These are phyloP conservation scores for Leishmania braziliensis DNA, from an alignment of 208 protist genomes.

Conservation along the genomic window DNA sequence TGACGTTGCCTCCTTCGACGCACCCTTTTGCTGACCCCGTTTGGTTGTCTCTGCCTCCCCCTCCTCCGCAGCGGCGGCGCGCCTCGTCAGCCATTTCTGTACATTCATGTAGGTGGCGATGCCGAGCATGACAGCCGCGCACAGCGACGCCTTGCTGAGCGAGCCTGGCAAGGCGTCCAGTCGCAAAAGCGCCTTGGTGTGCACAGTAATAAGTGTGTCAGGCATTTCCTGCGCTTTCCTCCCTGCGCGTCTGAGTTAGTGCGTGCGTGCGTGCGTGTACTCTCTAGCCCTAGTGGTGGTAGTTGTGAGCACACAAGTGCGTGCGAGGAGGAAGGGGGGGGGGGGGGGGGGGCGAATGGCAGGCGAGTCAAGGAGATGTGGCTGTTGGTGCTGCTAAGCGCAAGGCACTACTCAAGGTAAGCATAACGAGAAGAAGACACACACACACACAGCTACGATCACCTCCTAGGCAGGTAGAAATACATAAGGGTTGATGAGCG, in stretches of 20 bases:
- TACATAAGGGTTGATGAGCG: not conserved
- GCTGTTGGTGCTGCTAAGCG: not conserved
- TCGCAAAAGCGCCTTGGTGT: constrained; percentile 8
- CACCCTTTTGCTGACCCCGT: not conserved
- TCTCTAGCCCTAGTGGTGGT: not conserved
- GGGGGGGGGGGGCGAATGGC: not conserved
- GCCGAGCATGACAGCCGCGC: constrained; percentile 24
- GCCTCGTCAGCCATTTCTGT: constrained; percentile 21
- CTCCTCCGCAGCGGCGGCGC: not conserved
- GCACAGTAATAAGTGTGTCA: not conserved
- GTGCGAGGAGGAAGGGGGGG: not conserved
- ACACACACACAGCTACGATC: not conserved
- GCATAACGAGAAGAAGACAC: not conserved
- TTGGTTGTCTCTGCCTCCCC: not conserved
- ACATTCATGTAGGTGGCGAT: constrained; percentile 30
- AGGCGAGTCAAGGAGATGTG: not conserved
- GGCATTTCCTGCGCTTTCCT: not conserved
- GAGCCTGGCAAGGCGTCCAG: constrained; percentile 31
- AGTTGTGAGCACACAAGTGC: not conserved
- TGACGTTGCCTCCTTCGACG: not conserved
- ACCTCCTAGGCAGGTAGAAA: not conserved
- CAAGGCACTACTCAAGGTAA: not conserved
- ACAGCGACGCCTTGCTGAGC: constrained; percentile 29
- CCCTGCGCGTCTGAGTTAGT: no score
- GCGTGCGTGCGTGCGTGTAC: not conserved